Conservation (phyloP, 2,329 filamentous ascomycete genomes). For the Lachnellula subtilissima region DNA sequence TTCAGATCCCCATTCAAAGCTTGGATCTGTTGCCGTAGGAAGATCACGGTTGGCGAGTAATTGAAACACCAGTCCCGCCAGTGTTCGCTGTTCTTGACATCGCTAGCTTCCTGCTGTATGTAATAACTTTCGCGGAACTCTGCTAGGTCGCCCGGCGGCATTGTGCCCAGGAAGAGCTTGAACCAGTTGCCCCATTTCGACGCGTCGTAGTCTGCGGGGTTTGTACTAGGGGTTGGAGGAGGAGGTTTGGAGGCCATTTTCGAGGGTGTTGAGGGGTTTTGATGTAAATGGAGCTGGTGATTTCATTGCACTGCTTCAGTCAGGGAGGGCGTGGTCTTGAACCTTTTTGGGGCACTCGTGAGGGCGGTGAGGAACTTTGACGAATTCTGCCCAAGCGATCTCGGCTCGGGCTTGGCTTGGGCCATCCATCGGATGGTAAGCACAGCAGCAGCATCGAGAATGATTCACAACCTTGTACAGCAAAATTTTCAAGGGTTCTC, state of each 20-base stretch:
- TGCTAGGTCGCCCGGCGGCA: constrained; percentile 63
- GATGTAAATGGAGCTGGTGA: neutral
- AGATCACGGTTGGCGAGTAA: constrained; percentile 82
- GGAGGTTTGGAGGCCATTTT: constrained; percentile 10
- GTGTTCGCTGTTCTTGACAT: constrained; percentile 77
- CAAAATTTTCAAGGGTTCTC: neutral
- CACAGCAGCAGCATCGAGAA: neutral
- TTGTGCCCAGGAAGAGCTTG: constrained; percentile 68
- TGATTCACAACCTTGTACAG: neutral
- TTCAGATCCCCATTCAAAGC: constrained; percentile 75
- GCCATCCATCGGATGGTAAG: neutral
- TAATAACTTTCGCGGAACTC: constrained; percentile 77
- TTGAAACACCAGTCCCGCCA: constrained; percentile 78
- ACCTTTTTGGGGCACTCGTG: constrained; percentile 2
- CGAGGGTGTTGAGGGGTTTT: neutral
- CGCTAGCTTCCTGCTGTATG: constrained; percentile 66
- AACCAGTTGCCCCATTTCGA: constrained; percentile 78
- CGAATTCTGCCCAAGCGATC: neutral
- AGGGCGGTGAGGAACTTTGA: neutral
- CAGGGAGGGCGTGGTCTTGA: constrained; percentile 8
- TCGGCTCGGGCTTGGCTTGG: neutral
- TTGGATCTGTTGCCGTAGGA: constrained; percentile 75
- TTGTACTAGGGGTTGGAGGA: neutral
- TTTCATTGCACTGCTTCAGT: neutral
- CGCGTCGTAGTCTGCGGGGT: constrained; percentile 56